Conservation (phyloP, 2,329 filamentous ascomycete genomes). For the Nemania bipapillata region DNA sequence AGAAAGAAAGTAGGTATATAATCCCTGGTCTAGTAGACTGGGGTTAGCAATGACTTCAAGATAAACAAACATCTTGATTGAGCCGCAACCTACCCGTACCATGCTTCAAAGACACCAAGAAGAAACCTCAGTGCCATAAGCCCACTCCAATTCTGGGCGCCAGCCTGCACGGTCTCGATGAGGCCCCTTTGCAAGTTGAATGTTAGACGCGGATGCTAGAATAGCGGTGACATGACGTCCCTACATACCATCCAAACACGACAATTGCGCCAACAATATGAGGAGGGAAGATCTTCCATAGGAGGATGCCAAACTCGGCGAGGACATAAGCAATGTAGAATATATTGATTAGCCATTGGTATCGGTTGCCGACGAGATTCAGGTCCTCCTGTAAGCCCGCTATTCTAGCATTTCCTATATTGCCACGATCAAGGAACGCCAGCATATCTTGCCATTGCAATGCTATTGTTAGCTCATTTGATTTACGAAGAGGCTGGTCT, state of each 20-base stretch:
- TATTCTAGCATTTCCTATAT: conserved; percentile 62
- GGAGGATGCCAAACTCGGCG: conserved; percentile 72
- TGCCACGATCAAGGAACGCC: conserved; percentile 50
- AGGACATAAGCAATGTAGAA: conserved; percentile 72
- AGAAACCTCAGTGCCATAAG: conserved; percentile 71
- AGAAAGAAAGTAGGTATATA: conserved; percentile 39
- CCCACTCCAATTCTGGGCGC: conserved; percentile 70
- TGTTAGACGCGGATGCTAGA: conserved; percentile 35
- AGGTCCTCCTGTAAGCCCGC: conserved; percentile 72
- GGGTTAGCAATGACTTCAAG: neutral
- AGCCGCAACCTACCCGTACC: conserved; percentile 39
- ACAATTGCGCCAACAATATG: conserved; percentile 63
- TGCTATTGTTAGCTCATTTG: conserved; percentile 10
- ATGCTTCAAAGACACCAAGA: conserved; percentile 54
- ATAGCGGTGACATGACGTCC: neutral
- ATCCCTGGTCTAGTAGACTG: conserved; percentile 33
- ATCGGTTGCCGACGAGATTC: conserved; percentile 61
- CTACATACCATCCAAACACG: conserved; percentile 44
- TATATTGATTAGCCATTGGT: conserved; percentile 69
- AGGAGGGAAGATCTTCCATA: conserved; percentile 70
- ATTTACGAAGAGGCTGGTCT: neutral
- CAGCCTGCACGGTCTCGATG: conserved; percentile 76
- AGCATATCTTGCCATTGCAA: conserved; percentile 41
- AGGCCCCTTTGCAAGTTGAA: conserved; percentile 83
- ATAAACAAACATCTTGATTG: neutral